These are phyloP conservation scores for Penstemon eatonii DNA, from an alignment of 257 asterid species.

Conservation along the genomic window DNA sequence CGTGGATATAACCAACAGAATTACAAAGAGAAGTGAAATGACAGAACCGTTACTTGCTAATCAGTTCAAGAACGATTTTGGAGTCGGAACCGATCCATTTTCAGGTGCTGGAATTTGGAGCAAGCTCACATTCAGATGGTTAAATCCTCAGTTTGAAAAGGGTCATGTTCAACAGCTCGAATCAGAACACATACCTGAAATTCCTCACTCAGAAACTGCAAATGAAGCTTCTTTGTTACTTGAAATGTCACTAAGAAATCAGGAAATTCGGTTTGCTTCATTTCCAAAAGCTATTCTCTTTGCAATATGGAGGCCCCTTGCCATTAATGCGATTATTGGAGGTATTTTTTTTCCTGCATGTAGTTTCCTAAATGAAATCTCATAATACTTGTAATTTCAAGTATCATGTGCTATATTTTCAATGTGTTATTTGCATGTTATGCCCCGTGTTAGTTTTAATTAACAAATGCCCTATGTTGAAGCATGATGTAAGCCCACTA, in stretches of 20 bases:
- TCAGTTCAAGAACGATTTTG: constrained; percentile 15
- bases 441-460: too few species aligned
- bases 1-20: constrained; percentile 29
- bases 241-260: constrained; percentile 57
- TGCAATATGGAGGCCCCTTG: constrained; percentile 49
- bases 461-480: too few species aligned
- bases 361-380: too few species aligned
- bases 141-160: constrained; percentile 67
- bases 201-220: constrained; percentile 63
- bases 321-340: constrained; percentile 71
- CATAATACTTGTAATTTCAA: too few species aligned
- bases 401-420: too few species aligned
- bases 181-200: constrained; percentile 50
- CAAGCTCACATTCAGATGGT: constrained; percentile 66
- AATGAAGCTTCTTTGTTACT: constrained; percentile 62
- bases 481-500: too few species aligned
- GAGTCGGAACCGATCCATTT: constrained; percentile 34
- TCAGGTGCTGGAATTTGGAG: constrained; percentile 78
- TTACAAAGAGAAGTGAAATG: constrained; percentile 29
- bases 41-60: constrained; percentile 47
- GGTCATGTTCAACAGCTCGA: constrained; percentile 55
- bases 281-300: constrained; percentile 55
- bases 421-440: too few species aligned
- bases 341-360: constrained; percentile 38
- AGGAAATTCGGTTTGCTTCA: constrained; percentile 40